A percentile compares a stretch with the other conserved stretches of the same genome.
phyloP scores from a whole-genome alignment of 2,329 filamentous ascomycete species.

The Nigrograna mackinnonii region DNA sequence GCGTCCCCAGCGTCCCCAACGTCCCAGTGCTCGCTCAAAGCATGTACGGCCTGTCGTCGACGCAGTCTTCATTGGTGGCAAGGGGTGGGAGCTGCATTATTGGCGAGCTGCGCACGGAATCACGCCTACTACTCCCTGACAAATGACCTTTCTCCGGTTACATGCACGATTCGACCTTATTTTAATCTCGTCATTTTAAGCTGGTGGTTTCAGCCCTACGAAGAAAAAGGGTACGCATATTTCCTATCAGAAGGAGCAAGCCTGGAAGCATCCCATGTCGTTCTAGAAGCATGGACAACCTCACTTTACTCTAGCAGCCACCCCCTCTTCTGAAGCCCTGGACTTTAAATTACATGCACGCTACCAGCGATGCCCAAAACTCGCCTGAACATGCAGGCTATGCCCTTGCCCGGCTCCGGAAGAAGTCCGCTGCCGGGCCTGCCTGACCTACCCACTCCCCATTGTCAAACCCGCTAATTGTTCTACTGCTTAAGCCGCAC shows the following conservation, averaged over 20 bases:
- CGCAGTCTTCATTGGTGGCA: too few relatives aligned
- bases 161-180: conserved; percentile 5
- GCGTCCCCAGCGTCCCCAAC: too few relatives aligned
- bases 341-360: conserved; percentile 4
- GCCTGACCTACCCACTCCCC: neutral
- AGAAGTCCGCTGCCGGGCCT: conserved; percentile 6
- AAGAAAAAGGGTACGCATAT: neutral
- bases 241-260: conserved; percentile 2
- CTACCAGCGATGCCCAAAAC: conserved; percentile 6
- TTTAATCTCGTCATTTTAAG: conserved; percentile 6
- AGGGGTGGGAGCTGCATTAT: too few relatives aligned
- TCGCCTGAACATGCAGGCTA: conserved; percentile 7
- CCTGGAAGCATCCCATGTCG: conserved; percentile 13
- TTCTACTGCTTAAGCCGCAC: conserved; percentile 45
- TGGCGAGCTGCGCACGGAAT: too few relatives aligned
- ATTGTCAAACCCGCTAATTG: too few relatives aligned
- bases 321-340: conserved; percentile 2
- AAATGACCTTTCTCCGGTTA: conserved; percentile 2
- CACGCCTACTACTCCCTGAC: too few relatives aligned
- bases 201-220: conserved; percentile 24
- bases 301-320: conserved; percentile 3
- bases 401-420: too few relatives aligned
- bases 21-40: too few relatives aligned
- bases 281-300: conserved; percentile 23
- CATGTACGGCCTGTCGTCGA: too few relatives aligned